These are phyloP conservation scores for Populus deltoides DNA, from an alignment of 345 rosid genomes.

Conservation along the genomic window DNA sequence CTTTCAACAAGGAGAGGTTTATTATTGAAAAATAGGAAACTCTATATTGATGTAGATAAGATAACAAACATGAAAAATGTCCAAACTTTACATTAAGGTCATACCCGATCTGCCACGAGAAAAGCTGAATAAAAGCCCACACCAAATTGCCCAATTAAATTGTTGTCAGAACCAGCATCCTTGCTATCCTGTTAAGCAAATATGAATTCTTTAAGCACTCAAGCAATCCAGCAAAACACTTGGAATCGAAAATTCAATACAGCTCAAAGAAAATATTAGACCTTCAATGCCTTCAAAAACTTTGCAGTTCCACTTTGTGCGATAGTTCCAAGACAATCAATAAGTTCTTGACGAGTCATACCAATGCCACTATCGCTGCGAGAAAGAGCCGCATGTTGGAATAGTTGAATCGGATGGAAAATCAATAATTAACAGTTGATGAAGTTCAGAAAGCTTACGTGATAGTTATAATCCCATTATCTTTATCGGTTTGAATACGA, in stretches of 20 bases:
- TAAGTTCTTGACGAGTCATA: slow-evolving; percentile 87
- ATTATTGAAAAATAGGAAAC: background rate
- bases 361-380: slow-evolving; percentile 93
- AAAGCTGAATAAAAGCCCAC: slow-evolving; percentile 97
- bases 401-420: background rate
- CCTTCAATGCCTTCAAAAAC: slow-evolving; percentile 89
- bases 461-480: slow-evolving; percentile 72
- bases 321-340: slow-evolving; percentile 96
- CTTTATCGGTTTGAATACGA: slow-evolving; percentile 80
- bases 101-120: slow-evolving; percentile 82
- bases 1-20: slow-evolving; percentile 29
- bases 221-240: background rate
- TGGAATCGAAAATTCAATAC: background rate
- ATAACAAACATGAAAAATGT: background rate
- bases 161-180: slow-evolving; percentile 71
- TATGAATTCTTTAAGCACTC: slow-evolving; percentile 18
- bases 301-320: slow-evolving; percentile 99
- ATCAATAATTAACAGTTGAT: background rate
- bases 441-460: slow-evolving; percentile 41
- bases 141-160: slow-evolving; percentile 97
- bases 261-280: slow-evolving; percentile 16
- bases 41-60: background rate
- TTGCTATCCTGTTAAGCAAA: slow-evolving; percentile 68
- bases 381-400: slow-evolving; percentile 13
- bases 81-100: background rate